Evolutionary conservation across 2,329 filamentous ascomycete genomes (phyloP), one percentile per base, ranked within the genome.

Genomic region (Ophiostoma fasciatum): DNA sequence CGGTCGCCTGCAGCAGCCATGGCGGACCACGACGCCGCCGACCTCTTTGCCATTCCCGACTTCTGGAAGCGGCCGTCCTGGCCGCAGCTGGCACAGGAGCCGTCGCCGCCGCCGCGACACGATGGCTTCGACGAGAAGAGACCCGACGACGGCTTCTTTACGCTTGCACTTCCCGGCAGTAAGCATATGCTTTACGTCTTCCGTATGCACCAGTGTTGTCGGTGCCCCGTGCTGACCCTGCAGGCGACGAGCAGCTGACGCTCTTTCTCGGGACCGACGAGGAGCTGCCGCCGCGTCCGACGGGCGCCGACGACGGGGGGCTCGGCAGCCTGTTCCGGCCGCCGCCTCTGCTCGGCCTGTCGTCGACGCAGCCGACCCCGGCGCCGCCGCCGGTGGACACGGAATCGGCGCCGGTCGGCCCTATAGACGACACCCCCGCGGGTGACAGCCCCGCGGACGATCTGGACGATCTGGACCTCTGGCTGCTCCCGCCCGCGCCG

Each of bases 21-120:
- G 41, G 28, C 32, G 10, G 23, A 40, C 36, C 20, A 23, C 4
- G 38, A 64, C 28, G 49, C 56, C 36, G 61, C 67, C 32, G 57
- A 77, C 49, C 64, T 76, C 22, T 82, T 82, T 49, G 65, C 68
- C 27, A 71, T 75, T 31, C 71, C 72, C 27, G 63, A 76, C 48
- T 66, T 80, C 42, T 73, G 68, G 65, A 60, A 59, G 37, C 56
- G 63, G 19, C 72, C 75, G 3, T 61, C 56, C 45, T 65, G 66
- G 53, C 54, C 69, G 26, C 53, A 61, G 7, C 42, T n/a, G n/a
- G n/a, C 54, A 17, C 31, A 28, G 7, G n/a, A n/a, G n/a, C n/a
- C n/a, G n/a, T n/a, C n/a, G n/a, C n/a, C n/a, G n/a, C n/a, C n/a
- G n/a, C n/a, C n/a, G n/a, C n/a, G n/a, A n/a, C n/a, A n/a, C n/a